Evolutionary conservation across 345 rosid genomes (phyloP), one percentile per base, ranked within the genome.

Genomic region (Clausena lansium): DNA sequence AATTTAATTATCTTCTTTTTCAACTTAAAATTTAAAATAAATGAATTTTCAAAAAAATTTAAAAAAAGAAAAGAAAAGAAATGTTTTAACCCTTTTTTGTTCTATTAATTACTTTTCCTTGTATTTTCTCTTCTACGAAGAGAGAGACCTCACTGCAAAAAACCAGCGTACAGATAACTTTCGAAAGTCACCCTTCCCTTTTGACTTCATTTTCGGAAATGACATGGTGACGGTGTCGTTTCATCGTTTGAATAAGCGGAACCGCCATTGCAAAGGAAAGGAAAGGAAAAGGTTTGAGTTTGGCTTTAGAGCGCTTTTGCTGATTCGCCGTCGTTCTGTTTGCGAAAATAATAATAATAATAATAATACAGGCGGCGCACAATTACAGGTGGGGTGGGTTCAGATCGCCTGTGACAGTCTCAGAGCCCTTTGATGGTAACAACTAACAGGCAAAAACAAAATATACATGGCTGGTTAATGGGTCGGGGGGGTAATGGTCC

Each of bases 321-420:
- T 30, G 67, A 32, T 32, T 19, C 25, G 39, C 27, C 58, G 77
- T 73, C 77, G 45, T 73, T 66, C 73, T 20, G 5, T 19, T 5
- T 20, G 35, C 17, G 32, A 28, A 64, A 32, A 33, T 3, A 45
- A 45, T 13, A 45, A 45, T 22, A 17, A 30, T 30, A 32, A 33
- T 3, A 45, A 45, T 13, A 45, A 45, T 22, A 17, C 15, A 76
- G 73, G 68, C 67, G 71, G 76, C 72, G 76, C 76, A 70, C 60
- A 80, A 70, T 70, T 61, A 64, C 70, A 61, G 75, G 75, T 67
- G 55, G 59, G 75, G 75, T 67, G 55, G 59, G 1, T 36, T 70
- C 35, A 52, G 57, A 19, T 17, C 22, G 7, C 22, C 57, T 17
- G 57, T 5, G 57, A 52, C 57, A 17, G 60, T 52, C 77, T 69